Base-by-base conservation (phyloP, 331 rosid species). In the Dryas integrifolia region DNA sequence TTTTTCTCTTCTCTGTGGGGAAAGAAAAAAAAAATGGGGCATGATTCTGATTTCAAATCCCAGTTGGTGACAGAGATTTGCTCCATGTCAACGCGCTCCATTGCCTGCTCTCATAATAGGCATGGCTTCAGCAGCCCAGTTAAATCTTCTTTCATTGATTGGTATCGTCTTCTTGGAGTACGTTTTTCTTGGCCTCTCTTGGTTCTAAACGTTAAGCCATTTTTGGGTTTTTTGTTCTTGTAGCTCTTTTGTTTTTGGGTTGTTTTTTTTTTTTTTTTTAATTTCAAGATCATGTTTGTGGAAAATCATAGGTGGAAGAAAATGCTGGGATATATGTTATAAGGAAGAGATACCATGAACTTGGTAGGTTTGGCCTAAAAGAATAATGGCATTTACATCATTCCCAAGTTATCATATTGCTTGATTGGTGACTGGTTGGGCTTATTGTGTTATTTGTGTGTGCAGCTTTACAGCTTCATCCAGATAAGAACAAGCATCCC, bases 391-490 rank as follows among this genome's bases (percentile, higher is more conserved):
- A 58, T 60, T 70, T 48, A 41, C 70, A 60, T 41, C 35, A 43
- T 40, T 64, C 62, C 40, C 67, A 38, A 44, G 10, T 7, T 64
- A 45, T 30, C 40, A 45, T 10, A 21, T 65, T 5, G 9, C 44
- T 63, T n/a, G 1, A 2, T 55, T 55, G 59, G 59, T 8, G 35
- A 44, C 1, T 63, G 74, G 46, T 24, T 15, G 21, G 67, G 14
- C 6, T 10, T 14, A 10, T 18, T 10, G 4, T 24, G 11, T 45
- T 24, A 58, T 40, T 72, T 45, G 72, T 46, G n/a, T 76, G 57
- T 82, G 72, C 86, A 94, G 98, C 98, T 41, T 82, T 94, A 76
- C 90, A 88, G 70, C 96, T 94, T 81, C 98, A 94, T 75, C 98
- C 98, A 50, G 97, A 94, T 70, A 94, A 94, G 87, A 94, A 94